phyloP scores from a whole-genome alignment of 148 eudicot species.

The Suaeda aralocaspica region DNA sequence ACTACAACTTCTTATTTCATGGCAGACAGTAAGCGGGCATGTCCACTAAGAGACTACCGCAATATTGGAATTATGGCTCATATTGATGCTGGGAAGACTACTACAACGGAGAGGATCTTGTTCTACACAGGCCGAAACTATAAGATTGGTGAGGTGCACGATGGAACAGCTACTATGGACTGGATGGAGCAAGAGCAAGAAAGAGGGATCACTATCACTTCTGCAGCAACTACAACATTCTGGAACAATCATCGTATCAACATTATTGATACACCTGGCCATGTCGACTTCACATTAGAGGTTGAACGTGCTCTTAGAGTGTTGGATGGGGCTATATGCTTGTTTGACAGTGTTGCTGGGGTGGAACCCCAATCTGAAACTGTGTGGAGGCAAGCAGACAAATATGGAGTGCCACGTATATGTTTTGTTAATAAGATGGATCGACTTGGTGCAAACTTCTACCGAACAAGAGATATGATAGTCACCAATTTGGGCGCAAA shows the following conservation, averaged over 20 bases:
- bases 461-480: slow-evolving; percentile 92
- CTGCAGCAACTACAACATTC: slow-evolving; percentile 96
- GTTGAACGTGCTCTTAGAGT: slow-evolving; percentile 99
- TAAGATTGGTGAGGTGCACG: slow-evolving; percentile 97
- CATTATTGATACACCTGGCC: slow-evolving; percentile 99
- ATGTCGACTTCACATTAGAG: slow-evolving; percentile 98
- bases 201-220: slow-evolving; percentile 95
- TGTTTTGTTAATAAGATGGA: slow-evolving; percentile 99
- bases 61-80: slow-evolving; percentile 99
- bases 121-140: slow-evolving; percentile 95
- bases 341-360: slow-evolving; percentile 99
- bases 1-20: slow-evolving; percentile 5
- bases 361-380: slow-evolving; percentile 99
- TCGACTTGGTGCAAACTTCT: slow-evolving; percentile 95
- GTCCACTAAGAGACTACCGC: slow-evolving; percentile 79
- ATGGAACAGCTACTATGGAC: slow-evolving; percentile 99
- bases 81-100: slow-evolving; percentile 98
- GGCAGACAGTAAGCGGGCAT: slow-evolving; percentile 57
- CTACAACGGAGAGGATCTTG: slow-evolving; percentile 87
- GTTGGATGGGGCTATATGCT: slow-evolving; percentile 93
- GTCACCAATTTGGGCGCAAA: slow-evolving; percentile 90
- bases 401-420: slow-evolving; percentile 94
- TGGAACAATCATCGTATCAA: slow-evolving; percentile 95
- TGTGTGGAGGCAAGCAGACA: slow-evolving; percentile 99
- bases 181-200: slow-evolving; percentile 99